Conservation (phyloP, 2,329 filamentous ascomycete genomes). For the Cladophialophora immunda region DNA sequence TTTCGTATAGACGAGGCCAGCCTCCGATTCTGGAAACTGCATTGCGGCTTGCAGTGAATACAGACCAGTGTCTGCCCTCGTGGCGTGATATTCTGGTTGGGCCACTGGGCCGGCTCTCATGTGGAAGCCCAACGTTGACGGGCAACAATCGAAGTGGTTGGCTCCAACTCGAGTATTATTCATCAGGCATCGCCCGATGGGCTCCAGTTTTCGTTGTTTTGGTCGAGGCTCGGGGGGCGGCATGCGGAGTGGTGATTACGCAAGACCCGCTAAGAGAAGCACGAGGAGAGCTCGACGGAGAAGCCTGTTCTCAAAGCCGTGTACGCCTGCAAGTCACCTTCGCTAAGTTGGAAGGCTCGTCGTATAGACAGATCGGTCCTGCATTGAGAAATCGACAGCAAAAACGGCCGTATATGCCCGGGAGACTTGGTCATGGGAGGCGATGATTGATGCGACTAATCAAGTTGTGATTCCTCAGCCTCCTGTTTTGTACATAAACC, state of each 20-base stretch:
- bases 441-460: not conserved
- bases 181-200: slow-evolving; percentile 15
- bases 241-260: slow-evolving; percentile 21
- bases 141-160: not conserved
- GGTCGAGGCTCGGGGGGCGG: not conserved
- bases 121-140: not conserved
- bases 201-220: not conserved
- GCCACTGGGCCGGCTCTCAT: not conserved
- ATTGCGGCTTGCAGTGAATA: not conserved
- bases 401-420: not conserved
- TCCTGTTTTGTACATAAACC: not conserved
- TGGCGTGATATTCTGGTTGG: slow-evolving; percentile 13
- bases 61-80: not conserved
- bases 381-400: not conserved
- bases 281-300: not conserved
- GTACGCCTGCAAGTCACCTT: not conserved
- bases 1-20: slow-evolving; percentile 1
- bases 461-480: not conserved
- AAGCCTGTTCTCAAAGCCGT: not conserved
- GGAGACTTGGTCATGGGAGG: not conserved
- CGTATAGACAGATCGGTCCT: not conserved
- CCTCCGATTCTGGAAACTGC: not conserved
- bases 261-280: slow-evolving; percentile 8
- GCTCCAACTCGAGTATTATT: slow-evolving; percentile 12
- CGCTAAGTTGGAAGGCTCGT: not conserved